A percentile compares a stretch with the other conserved stretches of the same genome.
phyloP scores from a whole-genome alignment of 768 basidiomycete genomes.

The Coprinopsis sp. region DNA sequence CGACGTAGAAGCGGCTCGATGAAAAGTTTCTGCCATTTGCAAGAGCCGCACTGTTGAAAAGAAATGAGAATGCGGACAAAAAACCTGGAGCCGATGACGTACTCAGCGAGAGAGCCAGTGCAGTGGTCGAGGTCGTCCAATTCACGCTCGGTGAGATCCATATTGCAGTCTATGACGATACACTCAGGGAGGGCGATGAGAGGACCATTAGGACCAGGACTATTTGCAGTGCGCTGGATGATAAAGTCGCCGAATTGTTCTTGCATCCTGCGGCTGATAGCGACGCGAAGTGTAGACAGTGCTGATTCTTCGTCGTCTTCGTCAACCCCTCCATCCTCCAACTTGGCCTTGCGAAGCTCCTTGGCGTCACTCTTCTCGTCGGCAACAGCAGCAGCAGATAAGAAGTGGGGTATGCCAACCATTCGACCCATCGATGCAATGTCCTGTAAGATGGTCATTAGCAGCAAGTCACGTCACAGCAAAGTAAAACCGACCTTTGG shows the following conservation, averaged over 20 bases:
- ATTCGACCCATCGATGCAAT: constrained; percentile 24
- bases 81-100: not conserved
- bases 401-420: constrained; percentile 21
- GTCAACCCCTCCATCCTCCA: constrained; percentile 4
- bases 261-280: constrained; percentile 13
- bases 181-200: constrained; percentile 17
- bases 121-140: constrained; percentile 15
- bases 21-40: constrained; percentile 10
- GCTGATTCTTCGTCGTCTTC: constrained; percentile 6
- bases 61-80: not conserved
- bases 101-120: constrained; percentile 14
- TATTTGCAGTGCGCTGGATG: constrained; percentile 17
- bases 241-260: constrained; percentile 14
- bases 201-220: constrained; percentile 9
- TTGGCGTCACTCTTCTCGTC: constrained; percentile 21
- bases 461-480: not conserved
- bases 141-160: constrained; percentile 18
- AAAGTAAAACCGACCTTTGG: constrained; percentile 16
- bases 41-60: constrained; percentile 7
- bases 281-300: constrained; percentile 7
- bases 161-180: not conserved
- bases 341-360: constrained; percentile 10
- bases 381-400: constrained; percentile 9
- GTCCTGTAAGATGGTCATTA: not conserved
- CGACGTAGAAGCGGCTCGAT: constrained; percentile 15